These are phyloP conservation scores for Begonia masoniana DNA, from an alignment of 306 rosid genomes.

Conservation along the genomic window DNA sequence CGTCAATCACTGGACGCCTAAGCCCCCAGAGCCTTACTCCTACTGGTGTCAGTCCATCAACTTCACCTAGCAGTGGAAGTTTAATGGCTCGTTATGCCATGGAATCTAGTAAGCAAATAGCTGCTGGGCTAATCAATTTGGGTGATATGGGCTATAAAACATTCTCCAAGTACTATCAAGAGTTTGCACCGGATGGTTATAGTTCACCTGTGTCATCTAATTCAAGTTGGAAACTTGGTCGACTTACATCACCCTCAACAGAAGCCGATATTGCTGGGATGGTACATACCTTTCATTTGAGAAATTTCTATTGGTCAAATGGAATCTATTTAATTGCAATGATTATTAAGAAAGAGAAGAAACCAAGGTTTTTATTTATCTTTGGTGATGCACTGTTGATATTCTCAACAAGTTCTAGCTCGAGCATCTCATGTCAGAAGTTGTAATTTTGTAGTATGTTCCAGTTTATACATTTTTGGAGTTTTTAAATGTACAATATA, in stretches of 20 bases:
- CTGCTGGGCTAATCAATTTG: slow-evolving; percentile 71
- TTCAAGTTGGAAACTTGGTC: slow-evolving; percentile 64
- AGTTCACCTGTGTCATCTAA: slow-evolving; percentile 77
- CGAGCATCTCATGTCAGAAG: too few species aligned
- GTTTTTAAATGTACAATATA: too few species aligned
- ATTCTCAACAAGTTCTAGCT: too few species aligned
- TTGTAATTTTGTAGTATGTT: too few species aligned
- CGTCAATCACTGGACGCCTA: slow-evolving; percentile 53
- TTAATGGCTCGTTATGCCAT: slow-evolving; percentile 91
- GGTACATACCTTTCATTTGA: slow-evolving; percentile 30
- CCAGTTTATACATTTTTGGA: too few species aligned
- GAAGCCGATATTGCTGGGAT: slow-evolving; percentile 76
- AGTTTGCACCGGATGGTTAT: slow-evolving; percentile 79
- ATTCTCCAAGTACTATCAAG: slow-evolving; percentile 85
- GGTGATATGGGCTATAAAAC: slow-evolving; percentile 95
- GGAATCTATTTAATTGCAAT: too few species aligned
- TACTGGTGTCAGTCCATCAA: slow-evolving; percentile 81
- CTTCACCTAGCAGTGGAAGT: slow-evolving; percentile 83
- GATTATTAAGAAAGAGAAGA: too few species aligned
- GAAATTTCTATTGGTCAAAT: slow-evolving; percentile 1
- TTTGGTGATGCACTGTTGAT: too few species aligned
- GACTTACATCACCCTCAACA: slow-evolving; percentile 45
- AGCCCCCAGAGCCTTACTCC: slow-evolving; percentile 94
- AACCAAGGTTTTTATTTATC: too few species aligned
- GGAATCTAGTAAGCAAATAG: slow-evolving; percentile 97